Evolutionary conservation across 805 yeast species (phyloP), one percentile per base, ranked within the genome.

Genomic region (Hanseniaspora valbyensis): DNA sequence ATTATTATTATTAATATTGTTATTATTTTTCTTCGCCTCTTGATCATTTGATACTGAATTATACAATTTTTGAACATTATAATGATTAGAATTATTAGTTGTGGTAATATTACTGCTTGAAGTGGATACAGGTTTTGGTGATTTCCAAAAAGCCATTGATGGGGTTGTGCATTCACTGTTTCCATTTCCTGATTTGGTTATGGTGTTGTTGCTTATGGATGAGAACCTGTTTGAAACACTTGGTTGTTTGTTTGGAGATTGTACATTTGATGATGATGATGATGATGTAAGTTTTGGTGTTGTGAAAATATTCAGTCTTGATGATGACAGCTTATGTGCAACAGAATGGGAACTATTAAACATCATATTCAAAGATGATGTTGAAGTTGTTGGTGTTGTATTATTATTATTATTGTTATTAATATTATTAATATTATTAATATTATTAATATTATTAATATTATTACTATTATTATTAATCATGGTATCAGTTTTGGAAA

Each of bases 271-370:
- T 5, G 28, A 10, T 5, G 19, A 14, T 9, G 34, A 14, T 30
- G 34, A 9, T 8, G 34, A 12, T 12, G 14, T 14, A 30, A 39
- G 4, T 21, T 48, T 48, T 14, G 51, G 51, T 18, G 51, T 40
- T 28, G 32, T 48, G 19, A 48, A 48, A 13, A 48, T 48, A 26
- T 48, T 48, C 25, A 48, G 19, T 21, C 51, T 40, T 13, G 51
- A 48, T 14, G 51, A 48, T 3, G 51, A 48, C 2, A 48, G 14
- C 13, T 48, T 48, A 21, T 40, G 44, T 8, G 51, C 51, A 12
- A 48, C 51, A 18, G 51, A 32, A 32, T 48, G 51, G 16, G 51
- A 32, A 7, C 42, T 30, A 18, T 32, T 42, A 8, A 48, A 19
- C 16, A 36, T 30, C 41, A 40, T 32, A 26, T 48, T 48, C 29